Percentiles rank a stretch among this genome's conserved stretches.
These are phyloP conservation scores for Globisporangium rhizosaccharum DNA, from an alignment of 352 stramenopile species.

Conservation along the genomic window DNA sequence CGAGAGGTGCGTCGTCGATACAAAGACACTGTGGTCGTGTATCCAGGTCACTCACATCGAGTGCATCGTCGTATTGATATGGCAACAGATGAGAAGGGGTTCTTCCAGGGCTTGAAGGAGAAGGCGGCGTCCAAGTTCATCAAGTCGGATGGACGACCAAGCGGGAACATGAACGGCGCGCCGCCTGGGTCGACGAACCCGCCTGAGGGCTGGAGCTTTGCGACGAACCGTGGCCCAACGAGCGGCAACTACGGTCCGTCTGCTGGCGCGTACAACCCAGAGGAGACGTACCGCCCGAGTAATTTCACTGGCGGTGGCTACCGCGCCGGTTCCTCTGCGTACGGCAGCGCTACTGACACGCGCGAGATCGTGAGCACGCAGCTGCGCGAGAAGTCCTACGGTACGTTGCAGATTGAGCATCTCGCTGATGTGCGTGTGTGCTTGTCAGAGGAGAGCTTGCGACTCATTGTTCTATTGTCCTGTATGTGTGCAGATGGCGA, in stretches of 20 bases:
- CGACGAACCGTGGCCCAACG: slow-evolving; percentile 78
- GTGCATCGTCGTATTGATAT: slow-evolving; percentile 3
- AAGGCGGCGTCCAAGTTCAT: slow-evolving; percentile 77
- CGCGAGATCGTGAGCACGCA: slow-evolving; percentile 57
- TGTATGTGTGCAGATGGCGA: slow-evolving; percentile 47
- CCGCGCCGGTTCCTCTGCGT: slow-evolving; percentile 32
- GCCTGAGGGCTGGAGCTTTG: slow-evolving; percentile 80
- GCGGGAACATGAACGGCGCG: slow-evolving; percentile 48
- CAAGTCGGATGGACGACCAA: slow-evolving; percentile 42
- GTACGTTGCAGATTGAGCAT: slow-evolving; percentile 17
- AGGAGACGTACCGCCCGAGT: slow-evolving; percentile 69
- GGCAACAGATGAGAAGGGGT: slow-evolving; percentile 71
- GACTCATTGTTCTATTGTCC: not conserved
- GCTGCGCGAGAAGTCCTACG: slow-evolving; percentile 75
- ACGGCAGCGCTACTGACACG: slow-evolving; percentile 32
- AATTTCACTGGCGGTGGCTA: slow-evolving; percentile 44
- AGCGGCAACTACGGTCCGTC: slow-evolving; percentile 55
- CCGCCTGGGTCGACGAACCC: slow-evolving; percentile 65
- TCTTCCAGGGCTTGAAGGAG: slow-evolving; percentile 84
- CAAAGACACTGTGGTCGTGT: not conserved
- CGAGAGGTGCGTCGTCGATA: slow-evolving; percentile 32
- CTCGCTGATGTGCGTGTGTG: not conserved
- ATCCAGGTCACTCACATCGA: not conserved
- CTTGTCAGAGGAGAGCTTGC: not conserved
- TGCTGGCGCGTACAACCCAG: slow-evolving; percentile 69